Percentiles rank a stretch among this genome's conserved stretches.
These are phyloP conservation scores for Hawksworthiomyces lignivorus DNA, from an alignment of 2,329 filamentous ascomycete species.

Conservation along the genomic window DNA sequence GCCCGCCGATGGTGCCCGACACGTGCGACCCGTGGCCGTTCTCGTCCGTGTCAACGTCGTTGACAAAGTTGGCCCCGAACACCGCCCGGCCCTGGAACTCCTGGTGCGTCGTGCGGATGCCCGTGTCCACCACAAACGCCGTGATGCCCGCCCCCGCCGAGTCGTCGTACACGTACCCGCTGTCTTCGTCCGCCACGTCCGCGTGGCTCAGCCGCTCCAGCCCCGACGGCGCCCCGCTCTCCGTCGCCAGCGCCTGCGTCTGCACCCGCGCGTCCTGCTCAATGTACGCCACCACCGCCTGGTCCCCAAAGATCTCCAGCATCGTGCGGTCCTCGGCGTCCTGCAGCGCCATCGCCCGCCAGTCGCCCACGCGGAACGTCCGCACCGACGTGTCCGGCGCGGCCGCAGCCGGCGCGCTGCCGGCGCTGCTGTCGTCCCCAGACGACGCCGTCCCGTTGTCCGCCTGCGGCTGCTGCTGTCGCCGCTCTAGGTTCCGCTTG, in stretches of 20 bases:
- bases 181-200: constrained; percentile 20
- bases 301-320: constrained; percentile 35
- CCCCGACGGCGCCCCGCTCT: constrained; percentile 46
- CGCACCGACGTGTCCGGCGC: constrained; percentile 23
- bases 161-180: constrained; percentile 44
- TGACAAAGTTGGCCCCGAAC: constrained; percentile 45
- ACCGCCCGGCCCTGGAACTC: constrained; percentile 50
- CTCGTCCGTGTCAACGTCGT: constrained; percentile 42
- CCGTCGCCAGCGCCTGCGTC: constrained; percentile 31
- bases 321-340: constrained; percentile 26
- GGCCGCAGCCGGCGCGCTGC: neutral
- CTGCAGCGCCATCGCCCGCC: constrained; percentile 41
- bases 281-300: constrained; percentile 32
- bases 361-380: constrained; percentile 38
- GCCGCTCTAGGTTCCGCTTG: constrained; percentile 43
- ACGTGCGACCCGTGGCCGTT: constrained; percentile 60
- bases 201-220: constrained; percentile 46
- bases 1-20: constrained; percentile 52
- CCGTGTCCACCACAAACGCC: constrained; percentile 59
- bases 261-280: constrained; percentile 41
- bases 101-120: constrained; percentile 47
- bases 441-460: neutral
- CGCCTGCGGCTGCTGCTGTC: constrained; percentile 34
- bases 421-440: neutral
- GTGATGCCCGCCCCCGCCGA: constrained; percentile 48